phyloP scores from a whole-genome alignment of 768 basidiomycete genomes.

The Chalciporus sphaerocephalus region DNA sequence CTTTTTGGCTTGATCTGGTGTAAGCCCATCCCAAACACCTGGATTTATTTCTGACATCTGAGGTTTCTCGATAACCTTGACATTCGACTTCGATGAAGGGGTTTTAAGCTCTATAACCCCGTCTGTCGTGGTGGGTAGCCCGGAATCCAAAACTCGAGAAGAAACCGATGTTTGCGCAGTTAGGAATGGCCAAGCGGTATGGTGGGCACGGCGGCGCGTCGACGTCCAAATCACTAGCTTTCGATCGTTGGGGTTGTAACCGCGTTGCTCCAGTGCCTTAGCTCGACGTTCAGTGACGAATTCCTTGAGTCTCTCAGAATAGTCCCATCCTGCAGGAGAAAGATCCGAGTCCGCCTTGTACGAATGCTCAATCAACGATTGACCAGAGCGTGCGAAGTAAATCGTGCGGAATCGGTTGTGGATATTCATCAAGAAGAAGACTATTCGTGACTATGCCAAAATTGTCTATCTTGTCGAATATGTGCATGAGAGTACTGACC shows the following conservation, averaged over 20 bases:
- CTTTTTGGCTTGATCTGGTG: slow-evolving; percentile 82
- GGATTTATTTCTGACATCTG: slow-evolving; percentile 99
- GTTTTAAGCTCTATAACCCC: slow-evolving; percentile 1
- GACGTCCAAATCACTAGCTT: slow-evolving; percentile 92
- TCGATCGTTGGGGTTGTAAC: slow-evolving; percentile 55
- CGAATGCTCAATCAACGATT: slow-evolving; percentile 96
- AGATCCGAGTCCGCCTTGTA: slow-evolving; percentile 98
- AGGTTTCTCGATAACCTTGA: slow-evolving; percentile 90
- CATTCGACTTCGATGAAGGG: slow-evolving; percentile 35
- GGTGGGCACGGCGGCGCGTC: slow-evolving; percentile 85
- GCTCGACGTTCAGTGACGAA: slow-evolving; percentile 83
- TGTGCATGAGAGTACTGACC: slow-evolving; percentile 35
- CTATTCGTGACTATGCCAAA: slow-evolving; percentile 70
- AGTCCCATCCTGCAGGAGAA: slow-evolving; percentile 93
- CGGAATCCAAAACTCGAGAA: slow-evolving; percentile 7
- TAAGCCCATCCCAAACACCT: slow-evolving; percentile 94
- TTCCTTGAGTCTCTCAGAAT: slow-evolving; percentile 83
- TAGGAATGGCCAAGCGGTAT: slow-evolving; percentile 94
- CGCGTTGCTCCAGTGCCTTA: slow-evolving; percentile 69
- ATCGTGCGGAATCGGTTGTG: slow-evolving; percentile 91
- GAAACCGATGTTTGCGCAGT: slow-evolving; percentile 26
- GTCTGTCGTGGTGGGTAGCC: neutral
- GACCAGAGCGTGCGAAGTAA: slow-evolving; percentile 97
- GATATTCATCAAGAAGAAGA: slow-evolving; percentile 99
- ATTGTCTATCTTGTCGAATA: slow-evolving; percentile 1